A percentile compares a stretch with the other conserved stretches of the same genome.
Evolutionary conservation across 441 rosid species (phyloP).

Genomic region (Oxalis stricta): DNA sequence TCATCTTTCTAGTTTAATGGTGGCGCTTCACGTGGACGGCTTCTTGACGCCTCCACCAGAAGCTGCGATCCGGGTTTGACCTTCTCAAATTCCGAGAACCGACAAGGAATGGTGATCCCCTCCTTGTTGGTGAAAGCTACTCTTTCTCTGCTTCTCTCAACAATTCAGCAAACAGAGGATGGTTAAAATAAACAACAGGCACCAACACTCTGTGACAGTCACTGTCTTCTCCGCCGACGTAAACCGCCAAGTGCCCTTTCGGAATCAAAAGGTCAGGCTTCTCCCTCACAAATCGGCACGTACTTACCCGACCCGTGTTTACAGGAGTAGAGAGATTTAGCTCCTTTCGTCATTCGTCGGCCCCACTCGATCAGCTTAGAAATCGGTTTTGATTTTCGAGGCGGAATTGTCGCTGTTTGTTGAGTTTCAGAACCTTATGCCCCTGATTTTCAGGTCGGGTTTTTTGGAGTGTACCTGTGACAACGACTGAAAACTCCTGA

Average conservation of each 20-base stretch:
- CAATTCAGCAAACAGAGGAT: slow-evolving; percentile 50
- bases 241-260: slow-evolving; percentile 52
- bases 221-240: slow-evolving; percentile 37
- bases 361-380: slow-evolving; percentile 46
- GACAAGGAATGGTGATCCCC: slow-evolving; percentile 60
- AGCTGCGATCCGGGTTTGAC: slow-evolving; percentile 51
- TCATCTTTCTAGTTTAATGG: slow-evolving; percentile 17
- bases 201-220: slow-evolving; percentile 38
- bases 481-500: too few species aligned
- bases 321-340: slow-evolving; percentile 19
- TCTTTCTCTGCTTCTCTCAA: slow-evolving; percentile 52
- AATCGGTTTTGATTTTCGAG: slow-evolving; percentile 21
- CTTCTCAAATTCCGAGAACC: slow-evolving; percentile 59
- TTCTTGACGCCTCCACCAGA: slow-evolving; percentile 22
- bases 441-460: too few species aligned
- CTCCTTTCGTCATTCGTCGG: slow-evolving; percentile 31
- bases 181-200: slow-evolving; percentile 63
- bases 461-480: too few species aligned
- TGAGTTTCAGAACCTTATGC: too few species aligned
- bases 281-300: too few species aligned
- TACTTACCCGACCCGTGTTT: slow-evolving; percentile 29
- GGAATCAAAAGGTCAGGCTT: too few species aligned
- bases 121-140: slow-evolving; percentile 49
- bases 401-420: background rate
- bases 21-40: slow-evolving; percentile 27